Evolutionary conservation across 2,329 filamentous ascomycete genomes (phyloP).

Genomic region (Ophiostoma novo-ulmi): DNA sequence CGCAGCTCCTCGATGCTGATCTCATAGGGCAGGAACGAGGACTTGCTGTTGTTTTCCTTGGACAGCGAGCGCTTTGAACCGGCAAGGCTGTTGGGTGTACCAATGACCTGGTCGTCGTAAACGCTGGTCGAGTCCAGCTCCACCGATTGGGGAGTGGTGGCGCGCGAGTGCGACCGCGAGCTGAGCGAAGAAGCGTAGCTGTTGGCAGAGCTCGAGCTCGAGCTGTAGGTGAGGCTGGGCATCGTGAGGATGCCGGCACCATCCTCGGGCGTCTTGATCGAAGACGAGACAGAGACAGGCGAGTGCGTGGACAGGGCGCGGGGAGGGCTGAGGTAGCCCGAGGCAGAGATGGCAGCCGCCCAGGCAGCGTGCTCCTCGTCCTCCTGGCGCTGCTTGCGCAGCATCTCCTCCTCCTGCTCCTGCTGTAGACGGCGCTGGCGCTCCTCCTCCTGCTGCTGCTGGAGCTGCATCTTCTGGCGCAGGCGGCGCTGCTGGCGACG

Average conservation of each 20-base stretch:
- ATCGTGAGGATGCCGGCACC: slow-evolving; percentile 29
- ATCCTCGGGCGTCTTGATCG: slow-evolving; percentile 32
- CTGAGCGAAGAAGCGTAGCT: slow-evolving; percentile 44
- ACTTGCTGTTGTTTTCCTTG: slow-evolving; percentile 9
- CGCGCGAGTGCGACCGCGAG: slow-evolving; percentile 42
- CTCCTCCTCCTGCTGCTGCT: slow-evolving; percentile 36
- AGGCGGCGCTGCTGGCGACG: slow-evolving; percentile 45
- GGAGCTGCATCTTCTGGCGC: slow-evolving; percentile 28
- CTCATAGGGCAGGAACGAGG: slow-evolving; percentile 48
- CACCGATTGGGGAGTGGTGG: slow-evolving; percentile 46
- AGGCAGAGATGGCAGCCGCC: slow-evolving; percentile 29
- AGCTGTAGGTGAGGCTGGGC: slow-evolving; percentile 46
- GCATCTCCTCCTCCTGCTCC: slow-evolving; percentile 31
- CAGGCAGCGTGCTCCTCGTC: slow-evolving; percentile 31
- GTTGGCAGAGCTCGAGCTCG: slow-evolving; percentile 43
- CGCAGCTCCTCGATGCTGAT: slow-evolving; percentile 50
- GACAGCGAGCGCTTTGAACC: slow-evolving; percentile 25
- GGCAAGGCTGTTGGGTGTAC: slow-evolving; percentile 28
- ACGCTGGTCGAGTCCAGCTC: slow-evolving; percentile 43
- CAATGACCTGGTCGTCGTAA: slow-evolving; percentile 38
- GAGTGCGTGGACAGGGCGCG: slow-evolving; percentile 35
- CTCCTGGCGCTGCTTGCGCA: slow-evolving; percentile 36
- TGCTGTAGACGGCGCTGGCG: slow-evolving; percentile 37
- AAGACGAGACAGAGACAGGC: neutral
- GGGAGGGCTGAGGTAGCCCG: slow-evolving; percentile 44